Evolutionary conservation across 139 green algal genomes (phyloP).

Genomic region (Picochlorum sp.): DNA sequence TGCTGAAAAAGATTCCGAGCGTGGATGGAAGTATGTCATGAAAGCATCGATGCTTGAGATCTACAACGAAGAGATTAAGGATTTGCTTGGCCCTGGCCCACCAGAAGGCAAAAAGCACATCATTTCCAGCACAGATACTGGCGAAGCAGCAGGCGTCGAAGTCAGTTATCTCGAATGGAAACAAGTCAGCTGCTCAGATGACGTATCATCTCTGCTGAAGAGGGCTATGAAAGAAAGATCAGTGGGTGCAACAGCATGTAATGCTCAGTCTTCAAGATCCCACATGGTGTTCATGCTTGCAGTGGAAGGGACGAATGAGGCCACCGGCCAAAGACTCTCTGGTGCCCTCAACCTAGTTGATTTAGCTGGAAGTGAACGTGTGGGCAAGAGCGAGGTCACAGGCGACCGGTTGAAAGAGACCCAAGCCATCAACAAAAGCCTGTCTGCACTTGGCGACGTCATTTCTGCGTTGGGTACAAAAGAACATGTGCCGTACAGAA

Average conservation of each 20-base stretch:
- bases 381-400: constrained; percentile 56
- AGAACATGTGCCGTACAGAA: constrained; percentile 78
- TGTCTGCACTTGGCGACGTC: constrained; percentile 78
- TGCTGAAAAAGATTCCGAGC: constrained; percentile 11
- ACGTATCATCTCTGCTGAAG: constrained; percentile 19
- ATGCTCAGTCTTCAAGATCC: constrained; percentile 68
- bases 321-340: constrained; percentile 37
- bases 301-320: constrained; percentile 68
- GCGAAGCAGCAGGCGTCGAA: not conserved
- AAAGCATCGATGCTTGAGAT: constrained; percentile 41
- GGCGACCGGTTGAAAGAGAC: constrained; percentile 81
- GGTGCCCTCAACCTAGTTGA: constrained; percentile 85
- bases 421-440: constrained; percentile 88
- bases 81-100: constrained; percentile 63
- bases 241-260: constrained; percentile 79
- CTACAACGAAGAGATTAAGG: constrained; percentile 81
- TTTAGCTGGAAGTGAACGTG: constrained; percentile 79
- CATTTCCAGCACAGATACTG: constrained; percentile 15
- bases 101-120: constrained; percentile 30
- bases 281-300: constrained; percentile 94
- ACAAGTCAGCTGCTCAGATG: constrained; percentile 14
- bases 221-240: constrained; percentile 19
- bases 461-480: constrained; percentile 69
- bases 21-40: constrained; percentile 31
- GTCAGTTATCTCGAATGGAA: constrained; percentile 23